Evolutionary conservation across 2,329 filamentous ascomycete species (phyloP), one percentile per base, ranked within the genome.

Genomic region (Colletotrichum lini): DNA sequence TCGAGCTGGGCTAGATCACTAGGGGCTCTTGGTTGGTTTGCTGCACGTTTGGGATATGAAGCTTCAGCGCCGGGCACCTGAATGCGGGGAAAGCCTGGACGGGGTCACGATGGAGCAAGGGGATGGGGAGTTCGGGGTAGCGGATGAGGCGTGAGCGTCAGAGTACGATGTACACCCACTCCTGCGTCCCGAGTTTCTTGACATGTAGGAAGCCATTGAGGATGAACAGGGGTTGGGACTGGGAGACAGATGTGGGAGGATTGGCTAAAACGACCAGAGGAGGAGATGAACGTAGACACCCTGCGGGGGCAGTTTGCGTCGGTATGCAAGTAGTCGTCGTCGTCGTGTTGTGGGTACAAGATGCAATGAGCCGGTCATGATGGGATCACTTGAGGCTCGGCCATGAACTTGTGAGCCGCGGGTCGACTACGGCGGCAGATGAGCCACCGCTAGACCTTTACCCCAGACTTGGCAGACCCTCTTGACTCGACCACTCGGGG

Each of bases 91-190:
- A 70, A 62, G 64, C 57, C 61, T 38, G 40, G 30, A 49, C 23
- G n/a, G 44, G 44, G 23, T 30, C 21, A 40, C n/a, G 56, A 67
- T 57, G 67, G 63, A 21, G 56, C 49, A 70, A 70, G 50, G 60
- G 67, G 67, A 67, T 50, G 58, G 56, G 44, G 23, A 57, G 38
- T n/a, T 70, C 67, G 67, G 67, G 57, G 44, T 70, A 70, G 67
- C 67, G 67, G 67, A 70, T 70, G 67, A 61, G 63, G 56, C 44
- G 49, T 54, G 50, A 57, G 67, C 49, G 47, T 61, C 30, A 9
- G 35, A 38, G 9, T 10, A 30, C 26, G 26, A 30, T 30, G 26
- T 30, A 38, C 35, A 38, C 35, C 35, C 35, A 38, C 35, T 38
- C 9, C 8, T 38, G 35, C 44, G 62, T 50, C n/a, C 15, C n/a